phyloP scores from a whole-genome alignment of 352 stramenopile species.

The Saprolegnia diclina region DNA sequence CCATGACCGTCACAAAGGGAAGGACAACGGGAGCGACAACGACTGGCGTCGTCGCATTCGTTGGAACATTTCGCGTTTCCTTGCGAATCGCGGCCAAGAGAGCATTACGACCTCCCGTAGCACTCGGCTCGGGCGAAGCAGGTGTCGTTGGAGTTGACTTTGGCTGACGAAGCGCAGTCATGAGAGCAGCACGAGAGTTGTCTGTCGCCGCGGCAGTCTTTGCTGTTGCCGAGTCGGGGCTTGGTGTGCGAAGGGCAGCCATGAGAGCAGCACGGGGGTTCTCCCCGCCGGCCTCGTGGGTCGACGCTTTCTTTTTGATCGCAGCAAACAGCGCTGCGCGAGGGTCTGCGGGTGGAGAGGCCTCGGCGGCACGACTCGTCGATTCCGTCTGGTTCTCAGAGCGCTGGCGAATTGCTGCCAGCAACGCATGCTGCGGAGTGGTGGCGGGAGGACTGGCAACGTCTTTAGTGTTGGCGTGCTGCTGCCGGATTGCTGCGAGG shows the following conservation, averaged over 20 bases:
- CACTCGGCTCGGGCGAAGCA: too few relatives aligned
- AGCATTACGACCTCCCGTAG: neutral
- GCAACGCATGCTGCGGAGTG: neutral
- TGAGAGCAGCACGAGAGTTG: neutral
- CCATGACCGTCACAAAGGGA: slow-evolving; percentile 50
- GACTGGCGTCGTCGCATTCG: neutral
- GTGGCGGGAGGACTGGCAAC: too few relatives aligned
- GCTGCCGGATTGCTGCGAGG: slow-evolving; percentile 34
- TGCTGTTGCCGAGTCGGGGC: neutral
- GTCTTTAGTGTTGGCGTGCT: neutral
- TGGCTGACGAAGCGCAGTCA: neutral
- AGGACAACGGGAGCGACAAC: neutral
- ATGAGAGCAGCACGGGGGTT: neutral
- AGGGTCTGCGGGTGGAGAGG: neutral
- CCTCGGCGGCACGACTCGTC: neutral
- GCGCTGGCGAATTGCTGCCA: neutral
- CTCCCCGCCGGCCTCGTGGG: neutral
- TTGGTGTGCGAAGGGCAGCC: neutral
- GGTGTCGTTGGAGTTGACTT: too few relatives aligned
- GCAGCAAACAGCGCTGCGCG: slow-evolving; percentile 27
- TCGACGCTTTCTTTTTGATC: slow-evolving; percentile 17
- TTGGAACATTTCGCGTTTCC: neutral
- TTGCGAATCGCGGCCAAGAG: neutral
- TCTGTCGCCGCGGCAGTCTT: neutral
- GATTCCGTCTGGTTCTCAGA: neutral